phyloP scores from a whole-genome alignment of 257 asterid genomes.

The Fraxinus excelsior region DNA sequence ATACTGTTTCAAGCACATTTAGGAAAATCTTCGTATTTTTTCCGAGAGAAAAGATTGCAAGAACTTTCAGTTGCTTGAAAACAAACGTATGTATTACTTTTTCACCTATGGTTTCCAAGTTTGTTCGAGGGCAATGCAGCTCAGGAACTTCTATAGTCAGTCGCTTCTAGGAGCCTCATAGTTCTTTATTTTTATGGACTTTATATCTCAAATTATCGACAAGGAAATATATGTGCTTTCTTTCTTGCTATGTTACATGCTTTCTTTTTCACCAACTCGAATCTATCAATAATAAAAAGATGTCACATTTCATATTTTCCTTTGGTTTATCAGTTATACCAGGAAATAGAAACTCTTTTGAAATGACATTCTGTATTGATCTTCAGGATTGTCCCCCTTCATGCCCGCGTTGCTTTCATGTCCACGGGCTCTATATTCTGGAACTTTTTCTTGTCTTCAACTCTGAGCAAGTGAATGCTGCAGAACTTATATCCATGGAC shows the following conservation, averaged over 20 bases:
- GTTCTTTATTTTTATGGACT: neutral
- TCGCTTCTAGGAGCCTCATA: neutral
- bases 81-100: neutral
- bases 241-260: neutral
- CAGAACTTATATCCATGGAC: neutral
- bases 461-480: conserved; percentile 66
- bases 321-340: neutral
- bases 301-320: neutral
- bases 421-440: conserved; percentile 89
- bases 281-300: neutral
- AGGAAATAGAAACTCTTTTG: neutral
- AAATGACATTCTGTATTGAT: conserved; percentile 7
- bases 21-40: neutral
- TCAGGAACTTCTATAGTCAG: neutral
- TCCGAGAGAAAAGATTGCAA: neutral
- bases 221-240: neutral
- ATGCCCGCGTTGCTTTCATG: conserved; percentile 96
- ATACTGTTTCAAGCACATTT: neutral
- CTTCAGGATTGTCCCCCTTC: conserved; percentile 86
- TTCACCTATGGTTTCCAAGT: neutral
- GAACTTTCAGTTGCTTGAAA: neutral
- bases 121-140: neutral
- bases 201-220: neutral
- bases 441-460: conserved; percentile 79
- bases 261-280: neutral